Conservation (phyloP, 73 alveolate genomes). For the Tetrahymena malaccensis region DNA sequence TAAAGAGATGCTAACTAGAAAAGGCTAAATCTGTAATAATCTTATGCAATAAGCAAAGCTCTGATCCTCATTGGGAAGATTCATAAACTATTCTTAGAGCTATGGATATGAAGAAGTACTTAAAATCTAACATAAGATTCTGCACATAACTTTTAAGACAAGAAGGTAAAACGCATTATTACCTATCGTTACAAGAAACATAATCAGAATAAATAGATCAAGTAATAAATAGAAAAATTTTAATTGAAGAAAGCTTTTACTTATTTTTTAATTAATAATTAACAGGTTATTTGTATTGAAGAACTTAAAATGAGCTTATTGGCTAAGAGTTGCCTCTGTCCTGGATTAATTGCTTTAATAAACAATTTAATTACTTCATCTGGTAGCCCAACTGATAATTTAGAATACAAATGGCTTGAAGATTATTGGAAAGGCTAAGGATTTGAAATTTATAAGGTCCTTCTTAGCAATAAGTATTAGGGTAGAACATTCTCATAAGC, state of each 20-base stretch:
- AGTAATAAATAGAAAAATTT: not conserved
- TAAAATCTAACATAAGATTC: slow-evolving; percentile 37
- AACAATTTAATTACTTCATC: slow-evolving; percentile 77
- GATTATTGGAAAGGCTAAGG: slow-evolving; percentile 91
- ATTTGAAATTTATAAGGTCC: slow-evolving; percentile 81
- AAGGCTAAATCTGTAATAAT: slow-evolving; percentile 84
- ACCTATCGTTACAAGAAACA: slow-evolving; percentile 56
- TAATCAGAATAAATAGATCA: not conserved
- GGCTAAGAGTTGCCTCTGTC: slow-evolving; percentile 89
- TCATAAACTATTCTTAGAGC: slow-evolving; percentile 84
- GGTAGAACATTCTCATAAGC: slow-evolving; percentile 69
- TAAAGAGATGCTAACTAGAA: slow-evolving; percentile 77
- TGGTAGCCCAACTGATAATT: slow-evolving; percentile 61
- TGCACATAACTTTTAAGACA: slow-evolving; percentile 84
- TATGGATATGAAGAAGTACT: slow-evolving; percentile 80
- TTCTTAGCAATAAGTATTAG: slow-evolving; percentile 51
- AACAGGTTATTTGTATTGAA: slow-evolving; percentile 84
- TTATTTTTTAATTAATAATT: not conserved
- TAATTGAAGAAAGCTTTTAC: too few species aligned
- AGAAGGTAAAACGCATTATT: slow-evolving; percentile 90
- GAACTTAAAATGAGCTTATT: slow-evolving; percentile 77
- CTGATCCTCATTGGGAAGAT: slow-evolving; percentile 85
- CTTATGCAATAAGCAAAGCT: slow-evolving; percentile 78
- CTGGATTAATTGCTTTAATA: slow-evolving; percentile 83
- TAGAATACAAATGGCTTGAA: slow-evolving; percentile 74